A percentile compares a stretch with the other conserved stretches of the same genome.
Evolutionary conservation across 2,329 filamentous ascomycete species (phyloP).

Genomic region (Monosporascus sp.): DNA sequence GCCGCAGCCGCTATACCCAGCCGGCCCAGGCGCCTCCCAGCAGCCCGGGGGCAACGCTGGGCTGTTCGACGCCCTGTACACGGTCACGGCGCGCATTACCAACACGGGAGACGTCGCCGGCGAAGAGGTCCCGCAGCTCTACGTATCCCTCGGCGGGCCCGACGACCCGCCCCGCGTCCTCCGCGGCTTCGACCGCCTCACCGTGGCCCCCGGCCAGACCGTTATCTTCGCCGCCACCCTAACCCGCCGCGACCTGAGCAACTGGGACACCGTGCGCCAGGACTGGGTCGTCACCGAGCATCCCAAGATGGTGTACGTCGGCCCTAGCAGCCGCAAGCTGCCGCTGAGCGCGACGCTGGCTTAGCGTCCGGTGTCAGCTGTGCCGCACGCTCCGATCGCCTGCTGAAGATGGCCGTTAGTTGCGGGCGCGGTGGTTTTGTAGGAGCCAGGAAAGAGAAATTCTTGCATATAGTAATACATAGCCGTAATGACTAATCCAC

Average conservation of each 20-base stretch:
- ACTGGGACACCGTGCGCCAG: constrained; percentile 76
- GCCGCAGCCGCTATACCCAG: constrained; percentile 49
- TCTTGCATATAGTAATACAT: background rate
- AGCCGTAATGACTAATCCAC: background rate
- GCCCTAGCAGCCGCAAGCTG: constrained; percentile 51
- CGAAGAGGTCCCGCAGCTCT: constrained; percentile 71
- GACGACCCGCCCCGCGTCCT: constrained; percentile 63
- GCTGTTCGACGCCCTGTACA: constrained; percentile 67
- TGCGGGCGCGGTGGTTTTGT: background rate
- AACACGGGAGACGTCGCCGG: constrained; percentile 64
- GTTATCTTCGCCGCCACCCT: constrained; percentile 63
- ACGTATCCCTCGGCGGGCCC: constrained; percentile 74
- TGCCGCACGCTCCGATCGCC: too few species aligned
- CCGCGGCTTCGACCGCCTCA: constrained; percentile 75
- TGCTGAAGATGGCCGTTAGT: background rate
- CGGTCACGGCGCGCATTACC: constrained; percentile 60
- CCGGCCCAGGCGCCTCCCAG: constrained; percentile 34
- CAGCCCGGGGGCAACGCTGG: constrained; percentile 58
- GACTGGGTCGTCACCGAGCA: constrained; percentile 67
- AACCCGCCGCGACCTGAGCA: constrained; percentile 76
- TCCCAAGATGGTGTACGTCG: constrained; percentile 51
- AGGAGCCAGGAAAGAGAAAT: background rate
- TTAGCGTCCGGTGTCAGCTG: constrained; percentile 2
- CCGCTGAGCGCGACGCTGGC: constrained; percentile 33
- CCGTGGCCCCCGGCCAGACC: constrained; percentile 63